Base-by-base conservation (phyloP, 805 yeast genomes). In the Phaffomyces antillensis region DNA sequence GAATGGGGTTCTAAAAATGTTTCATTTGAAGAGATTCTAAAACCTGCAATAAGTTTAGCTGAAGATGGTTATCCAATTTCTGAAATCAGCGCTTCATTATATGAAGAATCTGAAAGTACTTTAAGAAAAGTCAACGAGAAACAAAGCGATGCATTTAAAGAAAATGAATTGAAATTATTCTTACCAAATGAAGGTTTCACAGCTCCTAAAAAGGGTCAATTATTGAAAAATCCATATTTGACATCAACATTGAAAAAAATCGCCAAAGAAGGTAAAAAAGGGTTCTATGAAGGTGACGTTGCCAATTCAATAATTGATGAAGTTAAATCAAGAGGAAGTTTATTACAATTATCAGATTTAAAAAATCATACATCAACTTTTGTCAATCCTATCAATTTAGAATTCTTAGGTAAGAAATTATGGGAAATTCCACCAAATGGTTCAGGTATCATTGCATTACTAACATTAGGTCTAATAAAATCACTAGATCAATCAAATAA, bases 341-440 rank as follows among this genome's bases (percentile, higher is more conserved):
- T 75, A 16, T 60, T 86, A 51, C 64, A 73, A 1, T 58, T 65
- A 37, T 75, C 75, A 8, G 95, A 86, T 57, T 66, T 86, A 40
- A 61, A 62, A 16, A 50, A 56, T 18, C 93, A 86, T 60, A 64
- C 72, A 0, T 75, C 89, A 2, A 72, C 82, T 0, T 71, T 76
- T 52, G 82, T 83, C 23, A 81, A 80, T 1, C 91, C 95, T 3
- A 76, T 85, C 17, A 63, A 65, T 16, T 61, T 75, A 43, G 71
- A 74, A 31, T 70, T 79, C 44, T 65, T 74, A 39, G 84, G 76
- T 11, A 68, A 72, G 40, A 72, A 69, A 26, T 67, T 86, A 24
- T 82, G 90, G 86, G 93, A 86, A 60, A 79, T 85, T 50, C 93
- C 95, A 11, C 95, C 95, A 13, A 85, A 81, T 61, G 87, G 91